Base-by-base conservation (phyloP, 2,329 filamentous ascomycete genomes). In the Monilinia polystroma region DNA sequence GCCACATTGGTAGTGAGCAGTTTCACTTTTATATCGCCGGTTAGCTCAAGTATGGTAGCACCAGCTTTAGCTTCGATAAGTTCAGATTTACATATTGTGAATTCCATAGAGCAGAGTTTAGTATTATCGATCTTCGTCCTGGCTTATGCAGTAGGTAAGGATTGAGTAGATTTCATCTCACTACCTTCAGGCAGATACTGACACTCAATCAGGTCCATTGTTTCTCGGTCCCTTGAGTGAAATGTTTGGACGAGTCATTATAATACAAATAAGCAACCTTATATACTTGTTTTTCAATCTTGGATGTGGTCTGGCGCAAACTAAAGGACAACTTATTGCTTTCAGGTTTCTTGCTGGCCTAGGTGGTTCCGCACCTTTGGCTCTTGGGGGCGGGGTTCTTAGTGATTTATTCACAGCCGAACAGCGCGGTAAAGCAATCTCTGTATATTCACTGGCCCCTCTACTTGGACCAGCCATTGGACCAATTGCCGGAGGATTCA, bases 161-260 rank as follows among this genome's bases (percentile, higher is more conserved):
- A 43, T 16, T 16, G 41, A 16, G 32, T 59, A 16, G 10, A 52
- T 41, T 53, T 16, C 49, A 26, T 41, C 4, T 3, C 26, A 12
- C 20, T 32, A 41, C 18, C 10, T 45, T 10, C 35, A 41, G 23
- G 11, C 43, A 59, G 26, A 26, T 18, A 32, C 23, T 65, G 18
- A 65, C 32, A 53, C 20, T 69, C 80, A 80, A 29, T 79, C 79
- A 35, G 81, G 81, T 0, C 81, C 81, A 0, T 66, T 76, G 1
- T 67, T 90, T 4, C 90, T 88, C 84, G 89, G 88, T 1, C 87
- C 88, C 0, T 75, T 83, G 6, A 82, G 82, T 0, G 83, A 85
- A 68, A 75, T 84, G 0, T 84, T 81, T 63, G 83, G 83, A 0
- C 72, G 83, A 2, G 72, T 78, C 51, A 71, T 72, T 0, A 72